Evolutionary conservation across 2,329 filamentous ascomycete genomes (phyloP).

Genomic region (Fusarium sp.): DNA sequence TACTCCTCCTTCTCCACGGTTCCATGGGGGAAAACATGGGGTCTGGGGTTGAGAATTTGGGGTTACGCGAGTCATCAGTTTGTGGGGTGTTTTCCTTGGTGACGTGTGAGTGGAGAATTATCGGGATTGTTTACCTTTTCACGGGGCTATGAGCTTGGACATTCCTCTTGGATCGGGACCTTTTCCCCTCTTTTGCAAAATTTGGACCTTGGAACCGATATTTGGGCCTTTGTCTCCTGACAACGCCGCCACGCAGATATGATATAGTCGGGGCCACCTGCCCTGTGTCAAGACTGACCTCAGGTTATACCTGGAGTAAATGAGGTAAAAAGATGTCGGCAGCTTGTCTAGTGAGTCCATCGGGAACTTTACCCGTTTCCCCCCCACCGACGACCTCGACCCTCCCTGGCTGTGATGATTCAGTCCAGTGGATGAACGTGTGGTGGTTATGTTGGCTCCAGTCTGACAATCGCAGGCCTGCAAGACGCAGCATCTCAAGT

Average conservation of each 20-base stretch:
- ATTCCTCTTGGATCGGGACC: not conserved
- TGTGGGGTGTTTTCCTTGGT: not conserved
- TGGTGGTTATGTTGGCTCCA: not conserved
- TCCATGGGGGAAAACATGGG: slow-evolving; percentile 7
- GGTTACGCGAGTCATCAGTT: not conserved
- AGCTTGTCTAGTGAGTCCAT: slow-evolving; percentile 14
- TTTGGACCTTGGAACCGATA: not conserved
- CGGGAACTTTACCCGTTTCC: not conserved
- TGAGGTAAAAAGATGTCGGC: not conserved
- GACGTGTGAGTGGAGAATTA: not conserved
- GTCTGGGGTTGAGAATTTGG: not conserved
- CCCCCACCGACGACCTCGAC: not conserved
- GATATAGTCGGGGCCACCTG: slow-evolving; percentile 19
- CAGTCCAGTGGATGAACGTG: not conserved
- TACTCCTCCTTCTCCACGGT: not conserved
- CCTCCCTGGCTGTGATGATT: not conserved
- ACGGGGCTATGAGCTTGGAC: not conserved
- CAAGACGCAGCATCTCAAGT: slow-evolving; percentile 16
- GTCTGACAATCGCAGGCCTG: slow-evolving; percentile 5
- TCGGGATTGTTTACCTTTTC: not conserved
- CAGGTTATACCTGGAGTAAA: not conserved
- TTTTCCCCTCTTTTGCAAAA: not conserved
- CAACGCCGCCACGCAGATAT: not conserved
- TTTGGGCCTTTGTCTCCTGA: slow-evolving; percentile 1
- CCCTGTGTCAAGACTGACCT: not conserved